Conservation (phyloP, 257 asterid genomes). For the Scutellaria galericulata region DNA sequence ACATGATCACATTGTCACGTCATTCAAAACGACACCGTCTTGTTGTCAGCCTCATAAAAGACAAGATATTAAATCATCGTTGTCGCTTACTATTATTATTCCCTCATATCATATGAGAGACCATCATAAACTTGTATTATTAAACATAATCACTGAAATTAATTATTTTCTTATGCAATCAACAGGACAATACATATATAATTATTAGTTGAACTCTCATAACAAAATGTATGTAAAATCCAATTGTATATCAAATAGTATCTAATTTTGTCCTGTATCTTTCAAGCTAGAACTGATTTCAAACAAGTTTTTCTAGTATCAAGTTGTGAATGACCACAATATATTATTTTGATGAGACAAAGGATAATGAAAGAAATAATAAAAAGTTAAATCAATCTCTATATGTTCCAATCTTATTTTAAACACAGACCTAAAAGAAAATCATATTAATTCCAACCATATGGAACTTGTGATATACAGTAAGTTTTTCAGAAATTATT, state of each 20-base stretch:
- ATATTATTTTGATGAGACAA: background rate
- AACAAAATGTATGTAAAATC: too few species aligned
- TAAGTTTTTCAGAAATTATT: too few species aligned
- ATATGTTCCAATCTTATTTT: background rate
- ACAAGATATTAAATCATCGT: slow-evolving; percentile 14
- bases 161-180: background rate
- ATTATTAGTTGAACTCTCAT: too few species aligned
- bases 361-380: background rate
- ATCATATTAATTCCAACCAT: too few species aligned
- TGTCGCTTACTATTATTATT: background rate
- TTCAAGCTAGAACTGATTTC: background rate
- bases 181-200: background rate
- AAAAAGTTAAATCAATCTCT: background rate
- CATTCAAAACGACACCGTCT: background rate
- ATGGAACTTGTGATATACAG: too few species aligned
- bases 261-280: background rate
- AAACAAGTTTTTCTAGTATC: background rate
- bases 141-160: background rate
- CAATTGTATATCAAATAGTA: background rate
- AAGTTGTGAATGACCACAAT: background rate
- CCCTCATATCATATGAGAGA: background rate
- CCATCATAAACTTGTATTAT: background rate
- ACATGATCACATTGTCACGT: background rate
- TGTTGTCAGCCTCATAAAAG: slow-evolving; percentile 16
- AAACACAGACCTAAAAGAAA: background rate